These are phyloP conservation scores for Amaranthus tricolor DNA, from an alignment of 179 eudicot genomes.

Conservation along the genomic window DNA sequence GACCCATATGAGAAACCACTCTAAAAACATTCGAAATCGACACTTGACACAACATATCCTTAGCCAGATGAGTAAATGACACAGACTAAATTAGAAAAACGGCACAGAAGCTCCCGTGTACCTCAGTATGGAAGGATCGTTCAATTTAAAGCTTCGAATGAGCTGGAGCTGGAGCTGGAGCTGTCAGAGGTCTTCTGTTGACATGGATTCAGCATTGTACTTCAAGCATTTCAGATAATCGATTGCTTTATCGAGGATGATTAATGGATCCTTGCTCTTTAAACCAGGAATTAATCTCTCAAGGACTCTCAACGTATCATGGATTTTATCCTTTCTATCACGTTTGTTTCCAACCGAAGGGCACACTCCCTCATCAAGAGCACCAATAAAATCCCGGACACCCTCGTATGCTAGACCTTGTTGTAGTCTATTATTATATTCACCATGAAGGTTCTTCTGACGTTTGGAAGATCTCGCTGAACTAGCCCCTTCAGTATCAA, in stretches of 20 bases:
- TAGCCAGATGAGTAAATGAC: no score
- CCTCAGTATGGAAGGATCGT: conserved; percentile 6
- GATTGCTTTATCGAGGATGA: conserved; percentile 67
- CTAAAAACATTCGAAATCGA: no score
- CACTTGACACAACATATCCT: no score
- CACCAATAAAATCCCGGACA: conserved; percentile 35
- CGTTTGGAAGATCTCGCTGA: conserved; percentile 42
- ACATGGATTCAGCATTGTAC: conserved; percentile 40
- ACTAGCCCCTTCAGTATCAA: conserved; percentile 42
- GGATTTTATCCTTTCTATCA: conserved; percentile 49
- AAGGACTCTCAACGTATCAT: conserved; percentile 44
- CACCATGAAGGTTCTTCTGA: conserved; percentile 37
- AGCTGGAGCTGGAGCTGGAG: conserved; percentile 18
- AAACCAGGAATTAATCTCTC: conserved; percentile 55
- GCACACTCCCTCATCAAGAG: conserved; percentile 18
- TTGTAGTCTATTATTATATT: conserved; percentile 18
- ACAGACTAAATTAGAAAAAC: no score
- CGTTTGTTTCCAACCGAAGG: conserved; percentile 32
- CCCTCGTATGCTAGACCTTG: conserved; percentile 14
- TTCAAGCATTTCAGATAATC: conserved; percentile 50
- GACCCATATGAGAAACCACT: no score
- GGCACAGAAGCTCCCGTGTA: no score
- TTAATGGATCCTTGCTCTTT: conserved; percentile 50
- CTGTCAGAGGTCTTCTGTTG: conserved; percentile 20
- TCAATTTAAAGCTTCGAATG: conserved; percentile 12